These are phyloP conservation scores for Blakeslea trispora DNA, from an alignment of 371 early-diverging fungal species.

Conservation along the genomic window DNA sequence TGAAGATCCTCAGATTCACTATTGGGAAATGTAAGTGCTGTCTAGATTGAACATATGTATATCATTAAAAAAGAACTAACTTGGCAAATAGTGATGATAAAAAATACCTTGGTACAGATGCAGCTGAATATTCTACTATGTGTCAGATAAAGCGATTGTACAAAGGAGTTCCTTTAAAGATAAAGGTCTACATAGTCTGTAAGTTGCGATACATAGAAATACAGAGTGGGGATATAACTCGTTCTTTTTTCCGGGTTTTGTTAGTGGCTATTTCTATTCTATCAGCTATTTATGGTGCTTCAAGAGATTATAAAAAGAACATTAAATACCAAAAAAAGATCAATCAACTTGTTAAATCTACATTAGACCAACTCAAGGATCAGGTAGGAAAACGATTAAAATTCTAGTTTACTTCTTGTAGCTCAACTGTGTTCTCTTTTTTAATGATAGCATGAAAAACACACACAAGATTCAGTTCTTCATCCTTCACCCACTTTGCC, in stretches of 20 bases:
- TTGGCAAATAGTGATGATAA: conserved; percentile 8
- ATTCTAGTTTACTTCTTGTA: neutral
- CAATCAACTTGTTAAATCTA: conserved; percentile 4
- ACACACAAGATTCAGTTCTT: conserved; percentile 5
- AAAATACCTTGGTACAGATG: conserved; percentile 10
- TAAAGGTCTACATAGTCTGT: conserved; percentile 14
- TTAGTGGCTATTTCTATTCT: conserved; percentile 5
- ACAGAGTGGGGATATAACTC: too few relatives aligned
- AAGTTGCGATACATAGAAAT: too few relatives aligned
- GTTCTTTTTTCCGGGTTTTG: too few relatives aligned
- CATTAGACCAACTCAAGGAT: conserved; percentile 6
- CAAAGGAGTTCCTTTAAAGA: neutral
- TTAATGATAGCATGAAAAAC: conserved; percentile 19
- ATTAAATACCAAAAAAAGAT: conserved; percentile 13
- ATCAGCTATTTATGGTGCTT: conserved; percentile 6
- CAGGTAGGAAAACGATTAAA: conserved; percentile 9
- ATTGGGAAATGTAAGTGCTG: conserved; percentile 26
- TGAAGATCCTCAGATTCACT: conserved; percentile 18
- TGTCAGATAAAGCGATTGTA: conserved; percentile 13
- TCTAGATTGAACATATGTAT: neutral
- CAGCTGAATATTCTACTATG: neutral
- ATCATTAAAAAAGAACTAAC: neutral
- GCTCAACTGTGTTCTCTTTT: neutral
- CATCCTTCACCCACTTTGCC: conserved; percentile 11
- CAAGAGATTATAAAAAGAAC: conserved; percentile 12